Evolutionary conservation across 257 asterid species (phyloP).

Genomic region (Solanum chilense): DNA sequence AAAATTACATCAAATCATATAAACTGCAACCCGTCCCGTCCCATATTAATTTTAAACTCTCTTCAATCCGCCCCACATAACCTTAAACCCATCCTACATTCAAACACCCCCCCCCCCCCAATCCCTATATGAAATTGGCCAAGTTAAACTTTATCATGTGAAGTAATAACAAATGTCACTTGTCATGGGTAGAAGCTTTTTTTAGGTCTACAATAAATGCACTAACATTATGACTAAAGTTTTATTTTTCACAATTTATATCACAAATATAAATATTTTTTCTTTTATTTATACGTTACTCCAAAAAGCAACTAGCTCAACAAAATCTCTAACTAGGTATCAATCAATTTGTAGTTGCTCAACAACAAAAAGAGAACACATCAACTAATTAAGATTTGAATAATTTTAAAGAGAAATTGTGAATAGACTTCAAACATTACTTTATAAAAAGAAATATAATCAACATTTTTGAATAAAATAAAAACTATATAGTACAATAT

Average conservation of each 20-base stretch:
- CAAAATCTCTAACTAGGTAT: not conserved
- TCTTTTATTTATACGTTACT: not conserved
- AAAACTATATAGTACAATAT: not conserved
- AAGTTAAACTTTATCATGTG: not conserved
- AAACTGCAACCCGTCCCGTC: accelerated
- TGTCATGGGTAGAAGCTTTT: not conserved
- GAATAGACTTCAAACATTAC: not conserved
- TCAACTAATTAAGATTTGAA: not conserved
- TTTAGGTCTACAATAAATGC: not conserved
- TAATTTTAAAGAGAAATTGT: not conserved
- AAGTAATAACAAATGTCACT: not conserved
- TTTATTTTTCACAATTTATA: not conserved
- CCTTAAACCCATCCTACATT: too few species aligned
- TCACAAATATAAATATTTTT: not conserved
- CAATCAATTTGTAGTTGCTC: not conserved
- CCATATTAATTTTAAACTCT: too few species aligned
- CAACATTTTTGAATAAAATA: not conserved
- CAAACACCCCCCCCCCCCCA: too few species aligned
- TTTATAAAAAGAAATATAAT: not conserved
- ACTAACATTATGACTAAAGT: not conserved
- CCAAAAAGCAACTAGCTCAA: not conserved
- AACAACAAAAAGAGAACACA: not conserved
- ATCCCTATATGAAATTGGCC: not conserved
- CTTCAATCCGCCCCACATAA: too few species aligned
- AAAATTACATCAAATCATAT: too few species aligned